Base-by-base conservation (phyloP, 345 rosid genomes). In the Populus simonii region DNA sequence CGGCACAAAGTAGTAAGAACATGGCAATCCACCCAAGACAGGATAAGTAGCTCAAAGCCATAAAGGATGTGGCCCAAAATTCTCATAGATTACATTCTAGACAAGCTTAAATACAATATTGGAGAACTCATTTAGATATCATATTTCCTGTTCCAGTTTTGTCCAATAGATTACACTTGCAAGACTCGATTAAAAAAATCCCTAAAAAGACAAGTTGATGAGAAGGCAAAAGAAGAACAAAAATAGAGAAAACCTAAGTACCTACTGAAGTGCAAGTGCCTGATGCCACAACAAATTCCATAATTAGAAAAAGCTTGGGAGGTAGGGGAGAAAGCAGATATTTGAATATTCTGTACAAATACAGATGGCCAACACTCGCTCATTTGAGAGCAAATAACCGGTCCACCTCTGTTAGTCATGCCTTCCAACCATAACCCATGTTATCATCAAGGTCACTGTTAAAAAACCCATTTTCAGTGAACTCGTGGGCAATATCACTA, bases 371-470 rank as follows among this genome's bases (percentile, higher is more conserved):
- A 68, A 31, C 69, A 74, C 80, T 84, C 51, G 53, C 41, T 73
- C 70, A 43, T 27, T 17, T 25, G 49, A 68, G 71, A 35, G 77
- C 76, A 65, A 87, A 72, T 70, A 61, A 78, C 61, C 63, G 73
- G 66, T 68, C 76, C 76, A 78, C 38, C 72, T 66, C 80, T 74
- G 85, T 83, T 79, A 77, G 82, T 87, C 84, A 85, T 41, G 86
- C 90, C 81, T 92, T 92, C 96, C 97, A 92, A 23, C 84, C 86
- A 76, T 88, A 91, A 71, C 85, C 89, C 87, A 90, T 85, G 66
- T 76, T 78, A 80, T 87, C 93, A 20, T 90, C 98, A 79, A 89
- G 83, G 78, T 90, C 97, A 65, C 66, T 87, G 90, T 86, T 87
- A 86, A 93, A 93, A 79, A 89, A 88, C 15, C 88, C 92, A 68